Percentiles rank a stretch among this genome's conserved stretches.
These are phyloP conservation scores for Zelopaecilomyces penicillatus DNA, from an alignment of 2,329 filamentous ascomycete genomes.

Conservation along the genomic window DNA sequence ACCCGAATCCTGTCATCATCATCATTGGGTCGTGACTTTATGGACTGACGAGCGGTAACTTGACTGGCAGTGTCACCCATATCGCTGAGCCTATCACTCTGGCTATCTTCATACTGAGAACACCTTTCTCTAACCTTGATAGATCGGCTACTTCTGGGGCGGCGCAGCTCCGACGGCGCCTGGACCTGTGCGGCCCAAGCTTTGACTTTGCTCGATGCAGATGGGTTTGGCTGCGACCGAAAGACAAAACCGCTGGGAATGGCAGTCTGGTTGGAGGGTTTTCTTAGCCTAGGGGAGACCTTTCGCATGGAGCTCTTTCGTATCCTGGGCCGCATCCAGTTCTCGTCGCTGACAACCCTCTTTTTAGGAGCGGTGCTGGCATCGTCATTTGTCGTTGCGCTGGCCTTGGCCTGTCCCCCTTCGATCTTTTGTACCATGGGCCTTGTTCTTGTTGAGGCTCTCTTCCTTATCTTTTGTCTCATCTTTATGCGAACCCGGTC, in stretches of 20 bases:
- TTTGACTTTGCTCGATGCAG: slow-evolving; percentile 50
- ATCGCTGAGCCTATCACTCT: slow-evolving; percentile 20
- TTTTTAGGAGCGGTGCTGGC: slow-evolving; percentile 62
- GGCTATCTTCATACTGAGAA: slow-evolving; percentile 17
- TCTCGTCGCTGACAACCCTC: slow-evolving; percentile 84
- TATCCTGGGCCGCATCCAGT: slow-evolving; percentile 64
- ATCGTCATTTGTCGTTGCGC: slow-evolving; percentile 11
- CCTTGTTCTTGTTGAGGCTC: slow-evolving; percentile 22
- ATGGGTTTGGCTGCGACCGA: slow-evolving; percentile 44
- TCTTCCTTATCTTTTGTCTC: slow-evolving; percentile 34
- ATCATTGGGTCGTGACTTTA: slow-evolving; percentile 15
- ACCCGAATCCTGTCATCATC: slow-evolving; percentile 37
- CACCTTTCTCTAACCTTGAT: slow-evolving; percentile 26
- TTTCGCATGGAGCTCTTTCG: slow-evolving; percentile 40
- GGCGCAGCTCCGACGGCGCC: slow-evolving; percentile 18
- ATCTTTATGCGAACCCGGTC: slow-evolving; percentile 51
- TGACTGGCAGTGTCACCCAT: slow-evolving; percentile 19
- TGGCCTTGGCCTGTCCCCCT: slow-evolving; percentile 18
- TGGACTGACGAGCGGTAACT: slow-evolving; percentile 17
- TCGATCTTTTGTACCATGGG: slow-evolving; percentile 8
- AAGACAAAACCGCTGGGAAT: slow-evolving; percentile 53
- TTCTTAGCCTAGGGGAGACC: slow-evolving; percentile 27
- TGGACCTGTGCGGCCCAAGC: slow-evolving; percentile 54
- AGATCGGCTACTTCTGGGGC: slow-evolving; percentile 26
- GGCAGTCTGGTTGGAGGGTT: slow-evolving; percentile 20